Percentiles rank a stretch among this genome's conserved stretches.
These are phyloP conservation scores for Xerocomellus chrysenteron DNA, from an alignment of 768 basidiomycete species.

Conservation along the genomic window DNA sequence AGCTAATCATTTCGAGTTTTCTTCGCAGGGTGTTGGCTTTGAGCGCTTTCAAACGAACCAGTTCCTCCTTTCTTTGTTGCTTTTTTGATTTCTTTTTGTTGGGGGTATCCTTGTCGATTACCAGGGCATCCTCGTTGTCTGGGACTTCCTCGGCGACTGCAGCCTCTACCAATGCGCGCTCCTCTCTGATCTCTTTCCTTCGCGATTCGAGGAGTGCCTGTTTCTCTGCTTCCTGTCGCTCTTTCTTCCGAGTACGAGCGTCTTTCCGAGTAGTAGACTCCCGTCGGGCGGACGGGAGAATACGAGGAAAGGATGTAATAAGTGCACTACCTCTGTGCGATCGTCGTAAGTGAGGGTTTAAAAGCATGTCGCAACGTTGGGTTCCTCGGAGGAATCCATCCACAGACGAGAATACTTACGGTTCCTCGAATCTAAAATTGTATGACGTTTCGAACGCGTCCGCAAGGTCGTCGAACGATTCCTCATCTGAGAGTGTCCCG, in stretches of 20 bases:
- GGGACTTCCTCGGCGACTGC: constrained; percentile 70
- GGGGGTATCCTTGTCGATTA: constrained; percentile 63
- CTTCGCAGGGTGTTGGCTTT: constrained; percentile 84
- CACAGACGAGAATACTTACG: constrained; percentile 49
- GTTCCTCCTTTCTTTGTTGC: constrained; percentile 59
- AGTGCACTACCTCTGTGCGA: constrained; percentile 57
- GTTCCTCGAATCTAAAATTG: constrained; percentile 97
- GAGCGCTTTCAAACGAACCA: constrained; percentile 77
- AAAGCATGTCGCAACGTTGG: not conserved
- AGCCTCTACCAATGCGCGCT: constrained; percentile 60
- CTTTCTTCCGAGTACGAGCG: constrained; percentile 74
- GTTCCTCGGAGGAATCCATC: not conserved
- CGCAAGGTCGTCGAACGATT: constrained; percentile 85
- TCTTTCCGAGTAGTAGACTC: constrained; percentile 79
- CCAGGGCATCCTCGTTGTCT: constrained; percentile 46
- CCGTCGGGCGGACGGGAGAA: constrained; percentile 64
- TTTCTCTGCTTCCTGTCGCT: constrained; percentile 64
- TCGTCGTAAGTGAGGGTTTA: not conserved
- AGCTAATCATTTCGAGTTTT: constrained; percentile 68
- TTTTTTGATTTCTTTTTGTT: constrained; percentile 36
- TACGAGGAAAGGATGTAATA: constrained; percentile 77
- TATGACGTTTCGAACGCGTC: constrained; percentile 95
- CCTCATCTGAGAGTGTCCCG: constrained; percentile 51
- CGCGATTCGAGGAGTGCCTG: constrained; percentile 80
- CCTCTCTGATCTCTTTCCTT: constrained; percentile 72